Base-by-base conservation (phyloP, 441 rosid genomes). In the Brassica balearica region DNA sequence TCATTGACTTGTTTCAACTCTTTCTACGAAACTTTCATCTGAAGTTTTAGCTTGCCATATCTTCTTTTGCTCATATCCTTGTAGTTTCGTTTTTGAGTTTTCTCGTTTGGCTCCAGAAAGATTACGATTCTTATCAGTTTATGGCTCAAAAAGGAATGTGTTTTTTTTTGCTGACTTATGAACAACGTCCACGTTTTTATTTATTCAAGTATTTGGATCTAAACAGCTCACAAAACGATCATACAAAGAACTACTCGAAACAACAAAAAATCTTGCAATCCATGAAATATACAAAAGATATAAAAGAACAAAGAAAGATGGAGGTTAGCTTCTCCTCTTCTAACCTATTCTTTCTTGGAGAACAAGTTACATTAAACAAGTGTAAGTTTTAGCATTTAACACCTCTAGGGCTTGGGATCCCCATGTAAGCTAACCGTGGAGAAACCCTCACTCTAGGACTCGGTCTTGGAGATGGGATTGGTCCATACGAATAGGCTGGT, bases 381-480 rank as follows among this genome's bases (percentile, higher is more conserved):
- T n/a, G 34, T 12, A n/a, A 53, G n/a, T 64, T 20, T 73, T 19
- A 79, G 59, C 78, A 79, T 17, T 73, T 60, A 0, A 72, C 77
- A 67, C 74, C 77, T 89, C 89, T 87, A 4, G 94, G 97, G 82
- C 92, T 93, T 22, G 91, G 94, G n/a, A 90, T 82, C 36, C 97
- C 95, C 97, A 90, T 89, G 70, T 85, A 89, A 5, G 97, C 85
- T 43, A 91, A 87, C 73, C 95, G 83, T 12, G 97, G 97, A 1
- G 93, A 91, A 62, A 91, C 72, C n/a, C 87, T 78, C 48, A 88
- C 68, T 81, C 69, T 84, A 7, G 92, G 94, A 82, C 93, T 91
- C 0, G 98, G 98, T 48, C 98, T 75, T 9, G 95, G 97, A 25
- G 97, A 92, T 32, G 94, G 95, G 64, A 93, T 88, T 12, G 98